Conservation (phyloP, 179 eudicot genomes). For the Patellifolia procumbens region DNA sequence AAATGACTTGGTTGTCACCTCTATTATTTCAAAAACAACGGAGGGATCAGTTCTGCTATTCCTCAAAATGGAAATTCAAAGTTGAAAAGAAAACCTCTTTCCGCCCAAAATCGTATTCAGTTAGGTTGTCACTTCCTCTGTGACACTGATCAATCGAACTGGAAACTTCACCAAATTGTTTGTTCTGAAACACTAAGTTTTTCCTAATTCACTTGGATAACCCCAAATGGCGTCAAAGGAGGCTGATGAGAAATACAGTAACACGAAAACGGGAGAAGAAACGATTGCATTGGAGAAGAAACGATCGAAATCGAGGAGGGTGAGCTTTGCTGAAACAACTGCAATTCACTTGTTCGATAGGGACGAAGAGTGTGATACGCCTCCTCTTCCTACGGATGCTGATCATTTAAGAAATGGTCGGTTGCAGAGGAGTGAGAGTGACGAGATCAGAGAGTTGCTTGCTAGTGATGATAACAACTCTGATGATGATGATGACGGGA, state of each 20-base stretch:
- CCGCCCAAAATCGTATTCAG: no score
- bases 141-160: no score
- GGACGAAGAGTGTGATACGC: conserved; percentile 68
- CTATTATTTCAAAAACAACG: no score
- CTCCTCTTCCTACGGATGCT: conserved; percentile 41
- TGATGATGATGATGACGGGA: conserved; percentile 33
- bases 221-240: conserved; percentile 33
- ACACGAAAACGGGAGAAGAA: conserved; percentile 64
- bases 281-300: conserved; percentile 52
- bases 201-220: no score
- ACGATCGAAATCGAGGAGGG: conserved; percentile 57
- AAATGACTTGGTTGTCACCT: no score
- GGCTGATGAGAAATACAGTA: conserved; percentile 33
- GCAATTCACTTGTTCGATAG: conserved; percentile 72
- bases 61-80: no score
- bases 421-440: conserved; percentile 39
- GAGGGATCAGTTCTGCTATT: no score
- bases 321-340: conserved; percentile 91
- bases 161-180: no score
- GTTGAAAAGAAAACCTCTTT: no score
- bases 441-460: conserved; percentile 33
- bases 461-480: conserved; percentile 21
- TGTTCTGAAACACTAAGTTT: no score
- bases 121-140: no score
- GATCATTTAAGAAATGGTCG: conserved; percentile 22